Evolutionary conservation across 371 early-diverging fungal genomes (phyloP).

Genomic region (Mortierella sp.): DNA sequence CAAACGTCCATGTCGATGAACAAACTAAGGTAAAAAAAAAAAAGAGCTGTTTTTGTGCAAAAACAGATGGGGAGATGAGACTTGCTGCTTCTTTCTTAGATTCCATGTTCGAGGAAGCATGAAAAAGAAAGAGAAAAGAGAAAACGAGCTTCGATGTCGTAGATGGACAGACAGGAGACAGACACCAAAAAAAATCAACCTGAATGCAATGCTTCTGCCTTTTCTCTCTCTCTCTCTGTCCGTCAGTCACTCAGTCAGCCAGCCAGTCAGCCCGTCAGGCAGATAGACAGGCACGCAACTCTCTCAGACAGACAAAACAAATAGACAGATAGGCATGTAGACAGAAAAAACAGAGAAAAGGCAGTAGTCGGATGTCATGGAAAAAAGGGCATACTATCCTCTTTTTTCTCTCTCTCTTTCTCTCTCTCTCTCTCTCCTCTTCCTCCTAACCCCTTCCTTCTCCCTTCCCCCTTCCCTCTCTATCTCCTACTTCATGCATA

Average conservation of each 20-base stretch:
- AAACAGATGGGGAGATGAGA: neutral
- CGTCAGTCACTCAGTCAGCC: neutral
- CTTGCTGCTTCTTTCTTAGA: neutral
- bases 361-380: conserved; percentile 5
- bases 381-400: neutral
- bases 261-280: neutral
- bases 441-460: neutral
- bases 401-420: neutral
- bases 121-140: neutral
- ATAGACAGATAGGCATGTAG: neutral
- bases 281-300: neutral
- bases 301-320: neutral
- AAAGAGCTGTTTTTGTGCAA: neutral
- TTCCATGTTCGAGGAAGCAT: neutral
- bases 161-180: neutral
- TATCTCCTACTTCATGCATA: conserved; percentile 2
- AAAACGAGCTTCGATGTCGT: conserved; percentile 4
- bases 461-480: neutral
- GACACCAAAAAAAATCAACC: neutral
- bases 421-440: neutral
- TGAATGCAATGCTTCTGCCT: neutral
- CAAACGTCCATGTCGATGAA: neutral
- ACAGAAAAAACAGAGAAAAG: neutral
- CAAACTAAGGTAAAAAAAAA: neutral
- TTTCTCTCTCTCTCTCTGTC: neutral